phyloP scores from a whole-genome alignment of 371 early-diverging fungal species.

The Rhizopus sp. region DNA sequence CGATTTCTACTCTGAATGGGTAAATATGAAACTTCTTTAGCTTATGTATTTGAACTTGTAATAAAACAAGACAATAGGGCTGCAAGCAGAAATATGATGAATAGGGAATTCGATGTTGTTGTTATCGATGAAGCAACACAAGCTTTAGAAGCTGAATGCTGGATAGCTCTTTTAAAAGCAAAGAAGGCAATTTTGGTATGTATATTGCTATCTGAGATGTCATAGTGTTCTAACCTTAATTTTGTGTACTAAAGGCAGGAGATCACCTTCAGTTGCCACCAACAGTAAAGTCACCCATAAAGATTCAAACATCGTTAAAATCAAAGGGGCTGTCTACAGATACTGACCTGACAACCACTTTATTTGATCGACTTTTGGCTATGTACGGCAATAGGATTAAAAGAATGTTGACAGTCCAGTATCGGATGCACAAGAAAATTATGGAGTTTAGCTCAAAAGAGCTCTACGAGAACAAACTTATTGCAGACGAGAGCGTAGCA shows the following conservation, averaged over 20 bases:
- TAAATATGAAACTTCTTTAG: slow-evolving; percentile 13
- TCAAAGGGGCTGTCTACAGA: slow-evolving; percentile 27
- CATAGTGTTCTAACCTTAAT: background rate
- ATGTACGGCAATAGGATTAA: slow-evolving; percentile 63
- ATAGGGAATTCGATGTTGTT: slow-evolving; percentile 83
- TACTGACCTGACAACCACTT: slow-evolving; percentile 40
- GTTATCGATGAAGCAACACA: slow-evolving; percentile 96
- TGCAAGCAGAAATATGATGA: slow-evolving; percentile 56
- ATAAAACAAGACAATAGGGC: slow-evolving; percentile 27
- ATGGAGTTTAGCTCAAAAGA: slow-evolving; percentile 75
- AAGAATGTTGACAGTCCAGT: slow-evolving; percentile 79
- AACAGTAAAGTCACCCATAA: slow-evolving; percentile 61
- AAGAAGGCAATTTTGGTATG: slow-evolving; percentile 75
- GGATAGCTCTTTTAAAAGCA: slow-evolving; percentile 84
- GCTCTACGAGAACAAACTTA: slow-evolving; percentile 66
- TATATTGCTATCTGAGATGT: background rate
- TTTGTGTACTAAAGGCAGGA: slow-evolving; percentile 64
- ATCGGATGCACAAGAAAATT: slow-evolving; percentile 87
- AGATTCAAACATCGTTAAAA: slow-evolving; percentile 14
- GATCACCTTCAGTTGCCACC: slow-evolving; percentile 95
- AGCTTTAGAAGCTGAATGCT: slow-evolving; percentile 88
- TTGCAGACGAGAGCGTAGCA: slow-evolving; percentile 69
- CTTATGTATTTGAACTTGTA: background rate
- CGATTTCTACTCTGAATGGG: slow-evolving; percentile 68
- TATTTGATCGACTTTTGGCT: slow-evolving; percentile 76